Base-by-base conservation (phyloP, 2,329 filamentous ascomycete genomes). In the Fusarium illudens region DNA sequence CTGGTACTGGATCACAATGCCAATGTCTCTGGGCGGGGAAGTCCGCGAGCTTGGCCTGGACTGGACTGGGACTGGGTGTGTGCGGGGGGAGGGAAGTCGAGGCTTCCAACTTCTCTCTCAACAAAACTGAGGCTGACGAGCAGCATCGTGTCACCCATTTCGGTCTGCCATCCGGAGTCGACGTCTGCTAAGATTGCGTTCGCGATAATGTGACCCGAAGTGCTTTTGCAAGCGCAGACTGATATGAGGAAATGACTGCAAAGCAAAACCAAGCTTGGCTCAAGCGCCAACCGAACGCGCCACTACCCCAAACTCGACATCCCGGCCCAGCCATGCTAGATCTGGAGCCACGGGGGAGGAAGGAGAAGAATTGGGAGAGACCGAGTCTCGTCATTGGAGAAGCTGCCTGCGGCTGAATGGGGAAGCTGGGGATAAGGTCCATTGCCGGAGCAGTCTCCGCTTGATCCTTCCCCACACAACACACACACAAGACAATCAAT, bases 401-500 rank as follows among this genome's bases (percentile, higher is more conserved):
- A 17, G 32, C 32, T 44, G n/a, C 20, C 37, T 49, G 19, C 27
- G 39, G 22, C 48, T 50, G 22, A 30, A 58, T 52, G 32, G 34
- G 32, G 39, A 36, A 42, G 25, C 48, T 50, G 39, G 29, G 59
- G 52, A 50, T 19, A 25, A 8, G 32, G 44, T 29, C n/a, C 62
- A 36, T 54, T 58, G 42, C 50, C 32, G 44, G 37, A 52, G 42
- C 20, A 52, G 36, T 25, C 42, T 58, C 33, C 33, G 42, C 46
- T 46, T n/a, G 34, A 32, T 25, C 46, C 30, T 56, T 65, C 63
- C 34, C 58, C 58, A 42, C 32, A 59, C 48, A 22, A 20, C 36
- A 36, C 30, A 22, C n/a, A 6, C 50, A 36, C 22, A 29, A 22
- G 34, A 39, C 55, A 29, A 46, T 30, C 54, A 20, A 32, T 17